phyloP scores from a whole-genome alignment of 2,329 filamentous ascomycete genomes.

The Ascochyta fabae region DNA sequence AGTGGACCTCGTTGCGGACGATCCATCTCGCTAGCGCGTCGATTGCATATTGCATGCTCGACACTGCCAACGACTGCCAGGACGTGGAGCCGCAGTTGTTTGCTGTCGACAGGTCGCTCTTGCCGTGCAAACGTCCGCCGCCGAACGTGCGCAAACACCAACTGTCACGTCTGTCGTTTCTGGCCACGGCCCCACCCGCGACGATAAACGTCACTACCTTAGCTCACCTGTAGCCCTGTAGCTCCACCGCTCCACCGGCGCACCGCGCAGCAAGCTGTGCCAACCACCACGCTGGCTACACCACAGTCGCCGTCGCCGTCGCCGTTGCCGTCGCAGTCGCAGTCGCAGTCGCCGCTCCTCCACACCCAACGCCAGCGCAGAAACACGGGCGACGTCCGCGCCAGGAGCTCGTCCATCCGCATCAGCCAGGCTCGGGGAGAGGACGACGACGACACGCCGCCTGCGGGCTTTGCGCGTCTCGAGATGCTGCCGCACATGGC shows the following conservation, averaged over 20 bases:
- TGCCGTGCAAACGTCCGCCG: slow-evolving; percentile 1
- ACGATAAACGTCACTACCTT: slow-evolving; percentile 12
- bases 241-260: slow-evolving; percentile 12
- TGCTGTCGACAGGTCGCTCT: slow-evolving; percentile 7
- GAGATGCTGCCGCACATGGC: slow-evolving; percentile 84
- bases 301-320: slow-evolving; percentile 29
- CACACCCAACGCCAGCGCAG: slow-evolving; percentile 41
- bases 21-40: slow-evolving; percentile 20
- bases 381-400: slow-evolving; percentile 37
- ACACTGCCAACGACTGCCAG: slow-evolving; percentile 1
- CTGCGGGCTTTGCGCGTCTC: slow-evolving; percentile 25
- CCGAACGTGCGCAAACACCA: neutral
- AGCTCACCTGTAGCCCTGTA: slow-evolving; percentile 5
- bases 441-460: slow-evolving; percentile 29
- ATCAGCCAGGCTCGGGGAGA: slow-evolving; percentile 41
- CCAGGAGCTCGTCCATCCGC: slow-evolving; percentile 40
- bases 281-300: slow-evolving; percentile 38
- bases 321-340: slow-evolving; percentile 27
- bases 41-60: slow-evolving; percentile 21
- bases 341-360: slow-evolving; percentile 30
- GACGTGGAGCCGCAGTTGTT: slow-evolving; percentile 1
- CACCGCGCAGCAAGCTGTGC: slow-evolving; percentile 6
- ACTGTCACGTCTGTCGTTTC: slow-evolving; percentile 13
- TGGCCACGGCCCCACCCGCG: slow-evolving; percentile 15
- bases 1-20: slow-evolving; percentile 21